Evolutionary conservation across 441 rosid genomes (phyloP).

Genomic region (Corymbia calophylla): DNA sequence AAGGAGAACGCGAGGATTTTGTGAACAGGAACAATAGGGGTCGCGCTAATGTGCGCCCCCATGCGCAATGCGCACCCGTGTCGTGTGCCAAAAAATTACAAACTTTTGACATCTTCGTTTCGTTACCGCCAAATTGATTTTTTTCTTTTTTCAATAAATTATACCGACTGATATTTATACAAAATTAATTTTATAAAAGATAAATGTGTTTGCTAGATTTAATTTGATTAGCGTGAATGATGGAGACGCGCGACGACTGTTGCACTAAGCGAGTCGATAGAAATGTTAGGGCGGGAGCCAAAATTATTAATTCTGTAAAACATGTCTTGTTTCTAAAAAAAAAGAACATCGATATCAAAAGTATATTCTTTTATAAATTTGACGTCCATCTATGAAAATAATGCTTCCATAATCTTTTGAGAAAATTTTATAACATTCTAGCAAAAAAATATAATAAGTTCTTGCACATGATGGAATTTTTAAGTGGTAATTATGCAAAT

Average conservation of each 20-base stretch:
- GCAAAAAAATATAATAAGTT: background rate
- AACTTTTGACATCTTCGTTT: background rate
- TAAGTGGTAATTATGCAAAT: background rate
- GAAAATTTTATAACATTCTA: no score
- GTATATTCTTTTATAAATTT: background rate
- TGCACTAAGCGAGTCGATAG: background rate
- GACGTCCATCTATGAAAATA: background rate
- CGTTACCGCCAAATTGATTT: background rate
- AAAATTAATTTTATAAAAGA: background rate
- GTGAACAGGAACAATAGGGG: background rate
- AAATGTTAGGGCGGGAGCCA: accelerated
- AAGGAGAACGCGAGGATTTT: background rate
- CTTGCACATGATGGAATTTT: accelerated
- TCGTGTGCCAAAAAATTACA: background rate
- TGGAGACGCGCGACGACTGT: background rate
- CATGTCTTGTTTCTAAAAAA: accelerated
- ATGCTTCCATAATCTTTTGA: background rate
- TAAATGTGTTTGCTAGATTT: background rate
- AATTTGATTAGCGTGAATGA: background rate
- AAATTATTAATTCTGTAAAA: background rate
- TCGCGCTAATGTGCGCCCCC: background rate
- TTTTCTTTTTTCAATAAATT: background rate
- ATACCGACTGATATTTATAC: background rate
- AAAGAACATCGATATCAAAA: accelerated
- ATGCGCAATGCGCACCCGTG: background rate